Evolutionary conservation across 2,329 filamentous ascomycete species (phyloP).

Genomic region (Ceratocystis papillata): DNA sequence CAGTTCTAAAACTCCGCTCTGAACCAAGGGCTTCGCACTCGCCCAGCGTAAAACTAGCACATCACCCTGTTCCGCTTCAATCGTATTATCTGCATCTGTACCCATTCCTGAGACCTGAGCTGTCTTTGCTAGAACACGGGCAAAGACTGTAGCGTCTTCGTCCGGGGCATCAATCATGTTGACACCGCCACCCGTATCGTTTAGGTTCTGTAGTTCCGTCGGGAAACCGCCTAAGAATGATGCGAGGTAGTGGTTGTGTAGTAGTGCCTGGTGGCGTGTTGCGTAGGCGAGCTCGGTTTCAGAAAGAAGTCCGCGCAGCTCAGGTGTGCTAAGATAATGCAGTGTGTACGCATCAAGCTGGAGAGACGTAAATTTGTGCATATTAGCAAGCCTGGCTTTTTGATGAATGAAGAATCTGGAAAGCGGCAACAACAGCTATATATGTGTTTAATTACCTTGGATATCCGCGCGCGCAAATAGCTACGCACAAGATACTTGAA

Average conservation of each 20-base stretch:
- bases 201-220: slow-evolving; percentile 64
- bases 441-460: slow-evolving; percentile 51
- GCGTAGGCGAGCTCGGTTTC: slow-evolving; percentile 71
- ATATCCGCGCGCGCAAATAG: slow-evolving; percentile 70
- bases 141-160: slow-evolving; percentile 71
- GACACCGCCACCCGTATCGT: slow-evolving; percentile 73
- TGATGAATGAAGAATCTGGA: not conserved
- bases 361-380: no score
- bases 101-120: slow-evolving; percentile 47
- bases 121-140: slow-evolving; percentile 55
- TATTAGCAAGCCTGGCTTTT: not conserved
- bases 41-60: slow-evolving; percentile 62
- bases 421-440: not conserved
- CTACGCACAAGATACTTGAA: slow-evolving; percentile 85
- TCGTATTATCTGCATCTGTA: slow-evolving; percentile 50
- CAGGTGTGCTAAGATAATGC: slow-evolving; percentile 54
- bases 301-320: slow-evolving; percentile 55
- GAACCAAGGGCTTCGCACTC: slow-evolving; percentile 54
- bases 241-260: slow-evolving; percentile 72
- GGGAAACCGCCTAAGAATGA: slow-evolving; percentile 83
- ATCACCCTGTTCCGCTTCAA: slow-evolving; percentile 51
- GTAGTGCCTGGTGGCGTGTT: slow-evolving; percentile 69
- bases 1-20: slow-evolving; percentile 46
- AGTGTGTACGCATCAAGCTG: slow-evolving; percentile 68
- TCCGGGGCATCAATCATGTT: slow-evolving; percentile 90